These are phyloP conservation scores for Trametes maxima DNA, from an alignment of 768 basidiomycete species.

Conservation along the genomic window DNA sequence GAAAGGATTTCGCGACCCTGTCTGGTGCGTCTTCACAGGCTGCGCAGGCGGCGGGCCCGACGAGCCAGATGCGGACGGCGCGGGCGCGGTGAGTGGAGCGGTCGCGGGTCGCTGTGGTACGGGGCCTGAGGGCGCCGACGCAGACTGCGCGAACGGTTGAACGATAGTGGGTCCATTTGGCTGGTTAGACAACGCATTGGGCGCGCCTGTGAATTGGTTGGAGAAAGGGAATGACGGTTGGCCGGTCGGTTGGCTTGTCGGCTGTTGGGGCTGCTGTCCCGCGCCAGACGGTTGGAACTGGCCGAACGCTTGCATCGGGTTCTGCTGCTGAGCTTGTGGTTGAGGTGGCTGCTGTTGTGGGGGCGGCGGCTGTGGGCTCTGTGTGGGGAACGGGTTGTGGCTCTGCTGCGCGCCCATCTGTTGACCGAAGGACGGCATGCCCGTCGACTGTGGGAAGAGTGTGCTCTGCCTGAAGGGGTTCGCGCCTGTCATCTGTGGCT, in stretches of 20 bases:
- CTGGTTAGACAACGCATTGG: conserved; percentile 15
- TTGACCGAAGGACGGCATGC: conserved; percentile 25
- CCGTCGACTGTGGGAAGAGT: conserved; percentile 42
- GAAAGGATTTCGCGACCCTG: conserved; percentile 95
- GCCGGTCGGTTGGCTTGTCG: conserved; percentile 6
- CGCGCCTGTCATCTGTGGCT: conserved; percentile 48
- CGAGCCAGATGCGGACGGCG: conserved; percentile 27
- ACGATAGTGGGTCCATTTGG: conserved; percentile 16
- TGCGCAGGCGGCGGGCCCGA: conserved; percentile 51
- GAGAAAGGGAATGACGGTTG: conserved; percentile 21
- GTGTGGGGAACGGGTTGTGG: conserved; percentile 28
- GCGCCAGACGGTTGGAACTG: conserved; percentile 21
- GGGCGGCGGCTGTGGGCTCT: conserved; percentile 56
- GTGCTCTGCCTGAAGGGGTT: conserved; percentile 59
- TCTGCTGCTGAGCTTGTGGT: conserved; percentile 41
- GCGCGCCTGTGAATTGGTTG: conserved; percentile 11
- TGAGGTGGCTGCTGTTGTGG: conserved; percentile 53
- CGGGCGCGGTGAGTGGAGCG: conserved; percentile 60
- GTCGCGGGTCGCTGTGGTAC: conserved; percentile 67
- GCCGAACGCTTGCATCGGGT: conserved; percentile 66
- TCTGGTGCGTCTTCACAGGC: conserved; percentile 83
- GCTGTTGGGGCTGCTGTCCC: conserved; percentile 7
- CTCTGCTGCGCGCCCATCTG: conserved; percentile 13
- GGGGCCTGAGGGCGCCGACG: conserved; percentile 26
- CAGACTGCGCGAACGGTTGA: conserved; percentile 22